Evolutionary conservation across 208 protist species (phyloP).

Genomic region (Trypanosoma rangeli): DNA sequence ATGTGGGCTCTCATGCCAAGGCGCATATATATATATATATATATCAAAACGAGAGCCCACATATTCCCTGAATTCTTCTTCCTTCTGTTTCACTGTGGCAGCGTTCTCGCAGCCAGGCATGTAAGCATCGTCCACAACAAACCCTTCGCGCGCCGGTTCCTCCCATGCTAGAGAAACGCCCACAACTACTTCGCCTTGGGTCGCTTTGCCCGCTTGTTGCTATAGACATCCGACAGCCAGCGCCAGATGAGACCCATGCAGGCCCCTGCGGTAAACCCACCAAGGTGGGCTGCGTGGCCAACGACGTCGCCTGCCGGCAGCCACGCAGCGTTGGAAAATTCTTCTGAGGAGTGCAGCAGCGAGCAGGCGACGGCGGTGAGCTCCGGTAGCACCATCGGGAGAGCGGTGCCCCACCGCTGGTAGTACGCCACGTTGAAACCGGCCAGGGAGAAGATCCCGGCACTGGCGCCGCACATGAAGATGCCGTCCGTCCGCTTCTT

Average conservation of each 20-base stretch:
- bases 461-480: constrained; percentile 65
- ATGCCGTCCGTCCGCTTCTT: constrained; percentile 34
- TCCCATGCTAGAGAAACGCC: neutral
- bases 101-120: too few relatives aligned
- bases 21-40: neutral
- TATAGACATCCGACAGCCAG: neutral
- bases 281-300: constrained; percentile 64
- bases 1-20: neutral
- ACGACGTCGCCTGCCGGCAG: constrained; percentile 43
- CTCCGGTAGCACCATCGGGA: constrained; percentile 40
- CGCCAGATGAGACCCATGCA: constrained; percentile 41
- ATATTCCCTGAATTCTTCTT: neutral
- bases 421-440: constrained; percentile 64
- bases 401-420: constrained; percentile 30
- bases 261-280: constrained; percentile 53
- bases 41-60: neutral
- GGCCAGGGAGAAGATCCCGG: constrained; percentile 47
- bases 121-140: too few relatives aligned
- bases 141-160: too few relatives aligned
- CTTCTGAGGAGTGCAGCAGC: neutral
- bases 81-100: too few relatives aligned
- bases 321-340: neutral
- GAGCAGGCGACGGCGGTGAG: constrained; percentile 26
- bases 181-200: constrained; percentile 3
- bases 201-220: neutral